These are phyloP conservation scores for Pythium brachiatum DNA, from an alignment of 352 stramenopile species.

Conservation along the genomic window DNA sequence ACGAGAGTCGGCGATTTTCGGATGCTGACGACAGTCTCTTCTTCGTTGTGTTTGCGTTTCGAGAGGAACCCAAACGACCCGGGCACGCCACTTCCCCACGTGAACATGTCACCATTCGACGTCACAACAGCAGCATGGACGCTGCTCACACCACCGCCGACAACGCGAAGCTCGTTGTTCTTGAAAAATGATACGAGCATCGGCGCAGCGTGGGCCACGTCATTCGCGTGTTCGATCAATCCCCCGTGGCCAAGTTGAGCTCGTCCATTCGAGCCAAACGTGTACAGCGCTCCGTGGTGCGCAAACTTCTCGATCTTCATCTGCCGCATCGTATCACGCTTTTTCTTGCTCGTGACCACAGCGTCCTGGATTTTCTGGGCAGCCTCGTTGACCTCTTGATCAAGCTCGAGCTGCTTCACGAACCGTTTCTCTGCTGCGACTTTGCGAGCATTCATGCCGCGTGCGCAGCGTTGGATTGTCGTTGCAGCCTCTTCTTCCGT, in stretches of 20 bases:
- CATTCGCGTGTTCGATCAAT: slow-evolving; percentile 35
- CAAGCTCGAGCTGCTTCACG: slow-evolving; percentile 48
- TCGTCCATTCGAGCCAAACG: slow-evolving; percentile 57
- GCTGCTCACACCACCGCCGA: slow-evolving; percentile 39
- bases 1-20: slow-evolving; percentile 47
- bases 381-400: slow-evolving; percentile 55
- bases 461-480: slow-evolving; percentile 48
- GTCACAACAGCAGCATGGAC: slow-evolving; percentile 62
- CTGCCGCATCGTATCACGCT: slow-evolving; percentile 54
- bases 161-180: slow-evolving; percentile 63
- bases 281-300: slow-evolving; percentile 68
- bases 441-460: slow-evolving; percentile 51
- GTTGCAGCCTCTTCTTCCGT: slow-evolving; percentile 51
- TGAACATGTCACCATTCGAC: slow-evolving; percentile 65
- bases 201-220: slow-evolving; percentile 32
- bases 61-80: slow-evolving; percentile 58
- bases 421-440: slow-evolving; percentile 49
- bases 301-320: slow-evolving; percentile 73
- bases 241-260: slow-evolving; percentile 49
- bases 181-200: slow-evolving; percentile 63
- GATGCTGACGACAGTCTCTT: slow-evolving; percentile 4
- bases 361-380: slow-evolving; percentile 65
- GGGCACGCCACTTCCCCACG: slow-evolving; percentile 60
- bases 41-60: slow-evolving; percentile 2
- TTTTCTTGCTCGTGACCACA: slow-evolving; percentile 61